A percentile compares a stretch with the other conserved stretches of the same genome.
Evolutionary conservation across 768 basidiomycete genomes (phyloP).

Genomic region (Podaxis sp.): DNA sequence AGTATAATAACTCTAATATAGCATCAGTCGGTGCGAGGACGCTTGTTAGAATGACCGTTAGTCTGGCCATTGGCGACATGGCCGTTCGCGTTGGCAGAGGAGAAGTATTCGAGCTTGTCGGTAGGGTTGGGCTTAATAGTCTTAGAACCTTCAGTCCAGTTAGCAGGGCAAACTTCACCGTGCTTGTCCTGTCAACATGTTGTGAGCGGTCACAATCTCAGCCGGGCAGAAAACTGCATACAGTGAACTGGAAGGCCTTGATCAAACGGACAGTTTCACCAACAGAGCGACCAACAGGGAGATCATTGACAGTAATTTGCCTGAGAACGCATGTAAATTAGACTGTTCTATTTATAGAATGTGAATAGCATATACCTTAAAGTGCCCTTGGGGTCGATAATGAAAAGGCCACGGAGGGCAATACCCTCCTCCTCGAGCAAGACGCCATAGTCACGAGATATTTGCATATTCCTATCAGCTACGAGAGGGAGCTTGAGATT

Average conservation of each 20-base stretch:
- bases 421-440: conserved; percentile 87
- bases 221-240: conserved; percentile 28
- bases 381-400: conserved; percentile 82
- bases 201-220: neutral
- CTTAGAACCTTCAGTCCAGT: conserved; percentile 79
- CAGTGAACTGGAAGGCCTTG: conserved; percentile 91
- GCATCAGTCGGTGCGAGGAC: conserved; percentile 48
- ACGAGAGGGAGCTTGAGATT: conserved; percentile 81
- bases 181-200: conserved; percentile 58
- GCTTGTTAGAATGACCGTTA: conserved; percentile 43
- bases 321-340: conserved; percentile 26
- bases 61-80: conserved; percentile 18
- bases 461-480: conserved; percentile 74
- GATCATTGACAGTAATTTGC: conserved; percentile 87
- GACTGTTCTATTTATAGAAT: conserved; percentile 1
- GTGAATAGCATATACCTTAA: conserved; percentile 40
- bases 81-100: conserved; percentile 32
- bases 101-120: conserved; percentile 73
- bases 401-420: conserved; percentile 80
- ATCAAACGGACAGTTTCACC: conserved; percentile 89
- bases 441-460: conserved; percentile 83
- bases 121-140: conserved; percentile 81
- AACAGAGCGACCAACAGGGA: conserved; percentile 93
- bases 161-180: conserved; percentile 91
- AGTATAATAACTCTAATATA: neutral